Evolutionary conservation across 139 green algal genomes (phyloP), one percentile per base, ranked within the genome.

Genomic region (Pycnococcus provasolii): DNA sequence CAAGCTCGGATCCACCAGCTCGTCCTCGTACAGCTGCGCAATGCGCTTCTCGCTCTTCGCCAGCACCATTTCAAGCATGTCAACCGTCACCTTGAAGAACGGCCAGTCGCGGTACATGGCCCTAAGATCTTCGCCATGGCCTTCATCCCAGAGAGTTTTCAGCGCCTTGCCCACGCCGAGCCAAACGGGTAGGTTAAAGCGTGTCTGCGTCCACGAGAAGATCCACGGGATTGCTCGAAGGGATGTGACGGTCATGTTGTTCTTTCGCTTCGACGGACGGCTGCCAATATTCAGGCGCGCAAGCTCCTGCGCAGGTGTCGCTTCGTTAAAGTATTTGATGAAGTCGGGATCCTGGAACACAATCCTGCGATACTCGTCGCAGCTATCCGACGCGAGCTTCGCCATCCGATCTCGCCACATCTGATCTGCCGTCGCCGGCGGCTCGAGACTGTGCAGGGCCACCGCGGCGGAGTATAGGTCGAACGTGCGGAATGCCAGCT

Each of bases 21-120:
- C 26, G 2, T 62, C 43, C n/a, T 78, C 73, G 58, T 90, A 90
- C 26, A 91, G 75, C n/a, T 73, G 68, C 0, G 88, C 81, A 53
- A 97, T 90, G 66, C 83, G 79, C 39, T 84, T 81, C 73, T 97
- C 90, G 0, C 81, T 83, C 85, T 99, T 99, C 76, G 92, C 92
- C 53, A 97, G 84, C 64, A 96, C 90, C 92, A 99, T 99, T 79
- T 99, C 93, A 48, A 99, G 86, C 67, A 99, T 86, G 74, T 97
- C 93, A 11, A 99, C 80, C 1, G 84, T 95, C 37, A 67, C 87
- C 11, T 86, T 81, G 82, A 99, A 98, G 80, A 98, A 97, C 15
- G 89, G 92, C 94, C 94, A 99, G 69, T 94, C 78, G 39, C 72
- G 53, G 83, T 95, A 96, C 92, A 98, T 98, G 57, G 85, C 80